Base-by-base conservation (phyloP, 2,329 filamentous ascomycete genomes). In the Setomelanomma holmii region DNA sequence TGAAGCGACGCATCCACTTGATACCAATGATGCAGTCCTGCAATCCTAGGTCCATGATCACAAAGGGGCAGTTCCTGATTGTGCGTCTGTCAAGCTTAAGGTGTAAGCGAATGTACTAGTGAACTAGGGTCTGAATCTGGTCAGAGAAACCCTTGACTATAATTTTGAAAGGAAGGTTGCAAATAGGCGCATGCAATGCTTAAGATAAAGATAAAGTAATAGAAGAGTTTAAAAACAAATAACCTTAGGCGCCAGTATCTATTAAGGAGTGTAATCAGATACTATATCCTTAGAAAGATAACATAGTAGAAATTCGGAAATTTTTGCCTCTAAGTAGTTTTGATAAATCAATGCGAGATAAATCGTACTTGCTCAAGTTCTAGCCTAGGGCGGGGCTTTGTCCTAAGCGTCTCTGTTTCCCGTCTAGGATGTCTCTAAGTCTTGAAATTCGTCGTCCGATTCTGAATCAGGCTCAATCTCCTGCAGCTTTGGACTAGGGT, bases 241-340 rank as follows among this genome's bases (percentile, higher is more conserved):
- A 43, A 5, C n/a, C 17, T 5, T 43, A 33, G 5, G 40, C 24
- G 17, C 22, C 21, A 30, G 24, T 43, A 43, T 43, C 27, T 19
- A 34, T 16, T 33, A 43, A 34, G 23, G 21, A 11, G 7, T 43
- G 27, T 17, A 33, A 20, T 33, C n/a, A 17, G n/a, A 33, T 11
- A 11, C 40, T 20, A 17, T 7, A 19, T 12, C 40, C 23, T 11
- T 42, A 14, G 4, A 4, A 10, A 33, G 14, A 43, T 16, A 43
- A 17, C 6, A 33, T 43, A 43, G 40, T 33, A 30, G 16, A 11
- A 16, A 41, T 17, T 19, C n/a, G n/a, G 14, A 44, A 44, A 17
- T 44, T 23, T 17, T 35, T 44, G 20, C 41, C 41, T 44, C 41
- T 20, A 35, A 44, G 34, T 17, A 44, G 34, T 23, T 44, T 17